Percentiles rank a stretch among this genome's conserved stretches.
Conservation (phyloP, 495 filamentous ascomycete genomes). For the Pyrenula massariospora region DNA sequence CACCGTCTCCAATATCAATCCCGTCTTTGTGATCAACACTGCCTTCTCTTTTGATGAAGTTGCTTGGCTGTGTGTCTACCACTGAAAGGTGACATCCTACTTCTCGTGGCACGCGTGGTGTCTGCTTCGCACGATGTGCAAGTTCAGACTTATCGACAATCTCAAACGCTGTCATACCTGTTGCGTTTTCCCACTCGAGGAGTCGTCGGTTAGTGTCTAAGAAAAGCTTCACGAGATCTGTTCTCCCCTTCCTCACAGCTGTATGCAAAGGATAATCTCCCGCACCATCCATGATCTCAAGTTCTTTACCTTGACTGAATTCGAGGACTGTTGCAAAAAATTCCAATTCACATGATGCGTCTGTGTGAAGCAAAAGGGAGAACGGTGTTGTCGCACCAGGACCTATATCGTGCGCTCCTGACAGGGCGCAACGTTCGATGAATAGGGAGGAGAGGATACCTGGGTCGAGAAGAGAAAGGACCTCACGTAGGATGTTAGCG, state of each 20-base stretch:
- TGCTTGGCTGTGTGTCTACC: constrained; percentile 3
- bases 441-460: constrained; percentile 32
- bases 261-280: constrained; percentile 56
- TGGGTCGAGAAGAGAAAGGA: constrained; percentile 43
- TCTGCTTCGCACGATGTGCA: constrained; percentile 13
- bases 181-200: constrained; percentile 56
- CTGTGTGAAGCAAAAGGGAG: constrained; percentile 21
- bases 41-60: constrained; percentile 10
- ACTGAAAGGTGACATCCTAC: not conserved
- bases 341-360: not conserved
- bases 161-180: constrained; percentile 56
- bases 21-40: not conserved
- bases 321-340: constrained; percentile 30
- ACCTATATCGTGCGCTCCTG: constrained; percentile 2
- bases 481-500: constrained; percentile 13
- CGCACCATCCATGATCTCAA: constrained; percentile 50
- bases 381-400: constrained; percentile 38
- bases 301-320: constrained; percentile 38
- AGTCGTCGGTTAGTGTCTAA: constrained; percentile 44
- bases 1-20: not conserved
- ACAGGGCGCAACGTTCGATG: constrained; percentile 24
- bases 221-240: constrained; percentile 29
- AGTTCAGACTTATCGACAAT: constrained; percentile 38
- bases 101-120: constrained; percentile 5
- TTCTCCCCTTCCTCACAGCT: constrained; percentile 27